Conservation (phyloP, 352 stramenopile species). For the Pythium insidiosum region DNA sequence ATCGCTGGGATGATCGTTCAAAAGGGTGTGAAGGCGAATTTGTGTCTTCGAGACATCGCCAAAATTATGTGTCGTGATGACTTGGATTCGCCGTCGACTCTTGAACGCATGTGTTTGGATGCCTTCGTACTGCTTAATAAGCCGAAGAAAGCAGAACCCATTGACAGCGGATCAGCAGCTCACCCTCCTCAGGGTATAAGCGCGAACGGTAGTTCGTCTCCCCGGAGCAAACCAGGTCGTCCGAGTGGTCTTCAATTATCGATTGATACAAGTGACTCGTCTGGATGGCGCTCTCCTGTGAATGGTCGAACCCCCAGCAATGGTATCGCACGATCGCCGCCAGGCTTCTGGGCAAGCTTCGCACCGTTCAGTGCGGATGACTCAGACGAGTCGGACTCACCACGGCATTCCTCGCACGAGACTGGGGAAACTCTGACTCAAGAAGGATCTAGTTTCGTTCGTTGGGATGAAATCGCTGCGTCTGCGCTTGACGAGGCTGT, state of each 20-base stretch:
- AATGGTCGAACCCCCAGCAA: constrained; percentile 20
- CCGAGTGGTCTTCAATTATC: constrained; percentile 34
- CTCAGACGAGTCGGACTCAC: constrained; percentile 31
- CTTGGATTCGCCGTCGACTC: constrained; percentile 51
- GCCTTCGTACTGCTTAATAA: constrained; percentile 53
- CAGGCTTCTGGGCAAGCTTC: constrained; percentile 73
- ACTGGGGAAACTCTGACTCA: no score
- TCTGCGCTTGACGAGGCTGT: constrained; percentile 38
- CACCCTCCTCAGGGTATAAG: no score
- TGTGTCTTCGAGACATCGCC: constrained; percentile 68
- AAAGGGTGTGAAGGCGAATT: constrained; percentile 54
- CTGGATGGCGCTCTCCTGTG: constrained; percentile 8
- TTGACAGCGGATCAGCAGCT: no score
- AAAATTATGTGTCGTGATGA: constrained; percentile 83
- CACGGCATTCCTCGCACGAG: no score
- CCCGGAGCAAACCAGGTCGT: neutral
- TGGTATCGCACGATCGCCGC: constrained; percentile 48
- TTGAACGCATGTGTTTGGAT: constrained; percentile 63
- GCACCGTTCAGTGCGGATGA: constrained; percentile 59
- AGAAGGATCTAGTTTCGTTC: constrained; percentile 22
- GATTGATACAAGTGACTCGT: constrained; percentile 27
- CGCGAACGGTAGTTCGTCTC: neutral
- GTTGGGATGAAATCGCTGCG: constrained; percentile 54
- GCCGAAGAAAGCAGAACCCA: constrained; percentile 7
- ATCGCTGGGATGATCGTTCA: constrained; percentile 75